phyloP scores from a whole-genome alignment of 106 monocot genomes.

The Allium fistulosum region DNA sequence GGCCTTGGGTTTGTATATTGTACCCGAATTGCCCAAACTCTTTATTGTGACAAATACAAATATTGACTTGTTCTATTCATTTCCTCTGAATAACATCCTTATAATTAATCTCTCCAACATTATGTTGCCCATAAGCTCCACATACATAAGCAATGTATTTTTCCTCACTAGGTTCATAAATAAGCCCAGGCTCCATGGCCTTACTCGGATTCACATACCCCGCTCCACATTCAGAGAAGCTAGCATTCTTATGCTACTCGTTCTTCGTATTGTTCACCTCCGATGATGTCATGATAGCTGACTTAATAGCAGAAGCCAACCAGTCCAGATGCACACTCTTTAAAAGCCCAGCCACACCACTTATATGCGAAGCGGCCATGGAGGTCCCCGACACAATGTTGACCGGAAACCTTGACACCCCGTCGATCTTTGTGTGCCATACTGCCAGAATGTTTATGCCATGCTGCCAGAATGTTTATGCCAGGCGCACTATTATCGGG shows the following conservation, averaged over 20 bases:
- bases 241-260: too few relatives aligned
- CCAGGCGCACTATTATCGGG: constrained; percentile 21
- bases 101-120: too few relatives aligned
- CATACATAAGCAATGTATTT: constrained; percentile 42
- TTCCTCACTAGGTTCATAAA: neutral
- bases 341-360: constrained; percentile 38
- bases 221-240: too few relatives aligned
- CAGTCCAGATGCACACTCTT: too few relatives aligned
- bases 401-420: neutral
- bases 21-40: too few relatives aligned
- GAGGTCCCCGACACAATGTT: constrained; percentile 61
- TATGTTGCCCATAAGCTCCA: neutral
- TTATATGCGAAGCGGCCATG: constrained; percentile 75
- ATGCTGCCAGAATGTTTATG: neutral
- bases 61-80: too few relatives aligned
- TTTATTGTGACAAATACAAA: too few relatives aligned
- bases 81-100: too few relatives aligned
- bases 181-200: too few relatives aligned
- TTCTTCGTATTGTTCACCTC: neutral
- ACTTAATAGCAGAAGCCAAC: constrained; percentile 48
- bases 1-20: too few relatives aligned
- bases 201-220: too few relatives aligned
- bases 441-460: constrained; percentile 25
- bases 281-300: constrained; percentile 72
- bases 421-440: neutral